Conservation (phyloP, 192 early-diverging fungal genomes). For the Anaeromyces robustus region DNA sequence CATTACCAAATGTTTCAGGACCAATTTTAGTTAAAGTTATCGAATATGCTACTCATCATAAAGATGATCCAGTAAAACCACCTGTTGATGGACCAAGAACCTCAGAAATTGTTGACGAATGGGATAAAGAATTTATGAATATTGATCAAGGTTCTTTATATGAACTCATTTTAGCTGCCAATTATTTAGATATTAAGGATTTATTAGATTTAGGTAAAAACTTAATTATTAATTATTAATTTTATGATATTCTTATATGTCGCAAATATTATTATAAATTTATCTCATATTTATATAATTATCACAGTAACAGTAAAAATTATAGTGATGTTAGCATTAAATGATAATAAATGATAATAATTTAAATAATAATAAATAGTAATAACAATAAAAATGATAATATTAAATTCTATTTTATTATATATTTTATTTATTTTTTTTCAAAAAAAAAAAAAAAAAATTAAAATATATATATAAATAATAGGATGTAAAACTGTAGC, state of each 20-base stretch:
- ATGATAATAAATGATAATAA: too few species aligned
- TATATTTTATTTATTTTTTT: too few species aligned
- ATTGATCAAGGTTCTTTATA: constrained; percentile 89
- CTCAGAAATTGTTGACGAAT: constrained; percentile 68
- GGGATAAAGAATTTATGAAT: constrained; percentile 78
- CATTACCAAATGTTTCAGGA: constrained; percentile 79
- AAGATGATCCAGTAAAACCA: constrained; percentile 32
- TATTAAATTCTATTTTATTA: too few species aligned
- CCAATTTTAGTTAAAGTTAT: constrained; percentile 74
- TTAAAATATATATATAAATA: neutral
- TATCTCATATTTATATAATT: too few species aligned
- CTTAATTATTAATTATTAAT: neutral
- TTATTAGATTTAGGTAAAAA: constrained; percentile 35
- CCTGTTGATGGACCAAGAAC: constrained; percentile 29
- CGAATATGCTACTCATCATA: constrained; percentile 81
- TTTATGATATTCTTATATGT: too few species aligned
- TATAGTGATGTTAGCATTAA: too few species aligned
- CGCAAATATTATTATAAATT: too few species aligned
- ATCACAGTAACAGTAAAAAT: too few species aligned
- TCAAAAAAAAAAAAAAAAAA: too few species aligned
- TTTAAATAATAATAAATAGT: too few species aligned
- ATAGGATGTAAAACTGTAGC: constrained; percentile 69
- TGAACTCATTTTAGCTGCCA: constrained; percentile 80
- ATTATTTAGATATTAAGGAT: constrained; percentile 64
- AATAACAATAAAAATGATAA: too few species aligned